Evolutionary conservation across 2,329 filamentous ascomycete genomes (phyloP), one percentile per base, ranked within the genome.

Genomic region (Curvularia lunata): DNA sequence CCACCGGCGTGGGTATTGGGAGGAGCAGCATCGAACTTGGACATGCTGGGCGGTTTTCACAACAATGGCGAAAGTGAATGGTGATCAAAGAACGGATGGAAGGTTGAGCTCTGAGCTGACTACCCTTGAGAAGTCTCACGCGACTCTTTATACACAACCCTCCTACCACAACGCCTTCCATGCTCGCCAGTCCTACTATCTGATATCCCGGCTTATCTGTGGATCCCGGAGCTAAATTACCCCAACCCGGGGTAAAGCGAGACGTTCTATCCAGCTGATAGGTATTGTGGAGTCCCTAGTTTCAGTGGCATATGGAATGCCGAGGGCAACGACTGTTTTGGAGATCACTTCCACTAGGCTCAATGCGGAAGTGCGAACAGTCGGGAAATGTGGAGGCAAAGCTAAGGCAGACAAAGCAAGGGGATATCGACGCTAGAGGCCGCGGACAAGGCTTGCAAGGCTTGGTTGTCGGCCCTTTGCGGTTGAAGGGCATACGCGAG

Each of bases 1-100:
- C 68, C 69, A 45, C 68, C 71, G 30, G 71, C 69, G 51, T 73
- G 64, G 16, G 72, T 73, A 32, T 74, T 75, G n/a, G 72, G 71
- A 34, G 67, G 70, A 56, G 70, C 63, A 61, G 68, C 63, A 43
- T 72, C 71, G 48, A 73, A 63, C 25, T 68, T 40, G 5, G 72
- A 69, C 72, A 75, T 75, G 6, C 48, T 60, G 38, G 18, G 54
- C n/a, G 16, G 49, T n/a, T 27, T 13, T 4, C 38, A 25, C 12
- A 38, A 21, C 23, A 9, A 32, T 21, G 6, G 21, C 21, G 2
- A 48, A 43, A 42, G 6, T 18, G 28, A 10, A 34, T 8, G 23
- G 9, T 1, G 19, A 23, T 16, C 12, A 37, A 23, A 21, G 41
- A 7, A 41, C 7, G 34, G 21, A 18, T 34, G 30, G 37, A 6